phyloP scores from a whole-genome alignment of 352 stramenopile genomes.

The Saprolegnia diclina region DNA sequence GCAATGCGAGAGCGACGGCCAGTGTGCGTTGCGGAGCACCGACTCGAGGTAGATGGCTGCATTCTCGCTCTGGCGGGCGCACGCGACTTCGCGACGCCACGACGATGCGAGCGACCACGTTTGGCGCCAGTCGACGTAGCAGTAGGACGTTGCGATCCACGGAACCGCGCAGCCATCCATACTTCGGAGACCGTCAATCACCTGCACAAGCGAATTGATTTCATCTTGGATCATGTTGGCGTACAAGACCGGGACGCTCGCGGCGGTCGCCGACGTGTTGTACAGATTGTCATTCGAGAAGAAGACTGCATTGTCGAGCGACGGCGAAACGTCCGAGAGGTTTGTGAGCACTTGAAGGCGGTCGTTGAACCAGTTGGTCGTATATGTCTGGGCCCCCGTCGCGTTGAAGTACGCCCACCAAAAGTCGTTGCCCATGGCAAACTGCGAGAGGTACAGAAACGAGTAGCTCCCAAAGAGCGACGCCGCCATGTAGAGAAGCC shows the following conservation, averaged over 20 bases:
- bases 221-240: slow-evolving; percentile 17
- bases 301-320: background rate
- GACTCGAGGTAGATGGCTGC: background rate
- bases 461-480: slow-evolving; percentile 9
- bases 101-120: slow-evolving; percentile 2
- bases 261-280: background rate
- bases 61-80: background rate
- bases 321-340: background rate
- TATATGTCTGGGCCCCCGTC: slow-evolving; percentile 1
- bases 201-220: background rate
- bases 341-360: background rate
- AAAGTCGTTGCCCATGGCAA: slow-evolving; percentile 21
- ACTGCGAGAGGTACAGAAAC: slow-evolving; percentile 12
- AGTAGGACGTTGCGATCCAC: slow-evolving; percentile 13
- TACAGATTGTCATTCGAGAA: background rate
- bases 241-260: slow-evolving; percentile 2
- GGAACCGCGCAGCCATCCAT: slow-evolving; percentile 7
- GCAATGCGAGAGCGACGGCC: background rate
- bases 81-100: background rate
- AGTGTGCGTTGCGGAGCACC: background rate
- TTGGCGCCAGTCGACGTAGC: slow-evolving; percentile 14
- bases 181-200: background rate
- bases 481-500: slow-evolving; percentile 18
- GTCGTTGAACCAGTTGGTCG: slow-evolving; percentile 17
- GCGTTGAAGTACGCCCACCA: slow-evolving; percentile 21